Evolutionary conservation across 106 monocot genomes (phyloP).

Genomic region (Hemerocallis citrina): DNA sequence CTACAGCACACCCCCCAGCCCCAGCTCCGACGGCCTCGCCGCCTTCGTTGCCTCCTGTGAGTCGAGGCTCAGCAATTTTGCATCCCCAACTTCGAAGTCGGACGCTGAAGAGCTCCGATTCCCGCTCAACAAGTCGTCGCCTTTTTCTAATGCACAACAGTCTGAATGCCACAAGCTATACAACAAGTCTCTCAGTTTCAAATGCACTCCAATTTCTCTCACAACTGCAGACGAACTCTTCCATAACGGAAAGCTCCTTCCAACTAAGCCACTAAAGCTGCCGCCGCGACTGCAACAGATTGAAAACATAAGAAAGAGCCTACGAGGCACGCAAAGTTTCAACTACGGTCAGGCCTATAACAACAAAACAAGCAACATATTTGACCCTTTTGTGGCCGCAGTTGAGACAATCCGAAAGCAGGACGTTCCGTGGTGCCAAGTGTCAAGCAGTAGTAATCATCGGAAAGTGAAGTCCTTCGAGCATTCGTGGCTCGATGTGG

Average conservation of each 20-base stretch:
- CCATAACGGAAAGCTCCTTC: background rate
- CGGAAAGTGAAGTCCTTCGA: background rate
- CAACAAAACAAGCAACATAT: background rate
- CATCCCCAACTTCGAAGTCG: background rate
- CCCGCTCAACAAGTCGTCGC: too few relatives aligned
- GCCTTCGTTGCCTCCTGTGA: slow-evolving; percentile 1
- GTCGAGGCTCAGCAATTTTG: background rate
- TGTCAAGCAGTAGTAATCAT: background rate
- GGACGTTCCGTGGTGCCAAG: background rate
- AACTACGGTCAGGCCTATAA: too few relatives aligned
- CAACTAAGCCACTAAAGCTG: background rate
- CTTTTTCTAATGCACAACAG: too few relatives aligned
- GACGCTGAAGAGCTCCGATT: background rate
- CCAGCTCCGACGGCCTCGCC: background rate
- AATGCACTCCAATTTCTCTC: background rate
- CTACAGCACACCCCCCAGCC: background rate
- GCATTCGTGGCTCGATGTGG: background rate
- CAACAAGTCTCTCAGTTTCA: background rate
- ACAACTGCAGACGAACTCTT: background rate
- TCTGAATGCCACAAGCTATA: background rate
- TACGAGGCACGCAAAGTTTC: background rate
- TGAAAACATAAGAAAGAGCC: slow-evolving; percentile 1
- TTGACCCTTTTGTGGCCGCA: background rate
- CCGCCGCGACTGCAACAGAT: background rate
- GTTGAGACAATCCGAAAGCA: background rate